A percentile compares a stretch with the other conserved stretches of the same genome.
Evolutionary conservation across 306 rosid genomes (phyloP).

Genomic region (Medicago lupulina): DNA sequence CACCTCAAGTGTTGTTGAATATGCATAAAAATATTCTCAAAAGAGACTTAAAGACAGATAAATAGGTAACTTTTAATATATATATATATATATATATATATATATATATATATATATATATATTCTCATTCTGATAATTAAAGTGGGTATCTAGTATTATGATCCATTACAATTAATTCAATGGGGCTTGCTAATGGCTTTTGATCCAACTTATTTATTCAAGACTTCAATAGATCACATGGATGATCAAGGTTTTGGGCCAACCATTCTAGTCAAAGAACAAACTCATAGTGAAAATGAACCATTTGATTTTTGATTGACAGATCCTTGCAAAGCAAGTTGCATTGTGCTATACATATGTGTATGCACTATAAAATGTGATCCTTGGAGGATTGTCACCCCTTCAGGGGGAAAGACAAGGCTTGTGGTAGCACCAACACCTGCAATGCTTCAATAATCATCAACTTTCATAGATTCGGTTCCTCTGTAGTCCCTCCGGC

Average conservation of each 20-base stretch:
- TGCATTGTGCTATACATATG: neutral
- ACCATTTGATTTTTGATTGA: neutral
- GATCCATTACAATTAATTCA: neutral
- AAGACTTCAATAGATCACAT: neutral
- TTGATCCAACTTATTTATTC: conserved; percentile 1
- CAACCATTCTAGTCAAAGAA: conserved; percentile 4
- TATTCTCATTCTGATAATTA: neutral
- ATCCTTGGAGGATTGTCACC: neutral
- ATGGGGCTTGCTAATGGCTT: neutral
- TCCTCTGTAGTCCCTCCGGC: neutral
- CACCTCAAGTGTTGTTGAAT: no score
- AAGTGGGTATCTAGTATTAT: neutral
- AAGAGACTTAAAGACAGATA: no score
- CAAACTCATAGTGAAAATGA: conserved; percentile 7
- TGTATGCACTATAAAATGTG: conserved; percentile 1
- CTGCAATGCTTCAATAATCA: neutral
- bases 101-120: neutral
- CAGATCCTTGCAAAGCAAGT: conserved; percentile 2
- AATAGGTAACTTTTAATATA: neutral
- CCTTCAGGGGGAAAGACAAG: no score
- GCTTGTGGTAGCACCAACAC: neutral
- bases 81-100: no score
- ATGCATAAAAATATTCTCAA: neutral
- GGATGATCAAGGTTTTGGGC: neutral
- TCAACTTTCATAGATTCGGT: neutral